Percentiles rank a stretch among this genome's conserved stretches.
Evolutionary conservation across 2,329 filamentous ascomycete species (phyloP).

Genomic region (Neopestalotiopsis clavispora): DNA sequence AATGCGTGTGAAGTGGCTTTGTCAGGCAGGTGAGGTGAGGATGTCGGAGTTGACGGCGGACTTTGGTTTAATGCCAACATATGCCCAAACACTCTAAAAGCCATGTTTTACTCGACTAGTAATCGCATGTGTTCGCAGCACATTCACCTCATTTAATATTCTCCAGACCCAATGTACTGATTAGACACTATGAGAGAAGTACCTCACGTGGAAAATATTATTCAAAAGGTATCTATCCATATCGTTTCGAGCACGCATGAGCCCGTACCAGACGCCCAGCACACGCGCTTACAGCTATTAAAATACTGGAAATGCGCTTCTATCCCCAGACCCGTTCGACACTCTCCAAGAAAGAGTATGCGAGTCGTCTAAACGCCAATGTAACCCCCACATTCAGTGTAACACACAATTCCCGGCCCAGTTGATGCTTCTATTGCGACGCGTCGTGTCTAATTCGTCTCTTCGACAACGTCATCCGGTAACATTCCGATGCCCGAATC

Average conservation of each 20-base stretch:
- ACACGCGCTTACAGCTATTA: too few relatives aligned
- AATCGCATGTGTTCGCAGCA: not conserved
- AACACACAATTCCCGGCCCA: not conserved
- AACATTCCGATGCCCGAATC: conserved; percentile 29
- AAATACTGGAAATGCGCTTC: not conserved
- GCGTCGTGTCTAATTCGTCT: not conserved
- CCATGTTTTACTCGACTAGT: not conserved
- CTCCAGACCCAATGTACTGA: too few relatives aligned
- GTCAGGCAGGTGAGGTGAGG: conserved; percentile 5
- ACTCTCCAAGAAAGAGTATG: not conserved
- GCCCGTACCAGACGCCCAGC: too few relatives aligned
- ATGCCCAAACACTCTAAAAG: not conserved
- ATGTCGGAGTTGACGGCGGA: conserved; percentile 11
- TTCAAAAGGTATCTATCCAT: not conserved
- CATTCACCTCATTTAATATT: not conserved
- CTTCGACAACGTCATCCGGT: conserved; percentile 6
- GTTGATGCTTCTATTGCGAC: not conserved
- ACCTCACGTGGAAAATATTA: not conserved
- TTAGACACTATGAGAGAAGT: too few relatives aligned
- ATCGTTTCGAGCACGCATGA: not conserved
- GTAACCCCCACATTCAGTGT: conserved; percentile 4
- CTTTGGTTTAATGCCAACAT: not conserved
- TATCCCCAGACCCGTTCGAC: not conserved
- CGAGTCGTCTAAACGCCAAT: conserved; percentile 1
- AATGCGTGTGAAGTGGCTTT: not conserved